Conservation (phyloP, 257 asterid genomes). For the Salvia rosmarinus region DNA sequence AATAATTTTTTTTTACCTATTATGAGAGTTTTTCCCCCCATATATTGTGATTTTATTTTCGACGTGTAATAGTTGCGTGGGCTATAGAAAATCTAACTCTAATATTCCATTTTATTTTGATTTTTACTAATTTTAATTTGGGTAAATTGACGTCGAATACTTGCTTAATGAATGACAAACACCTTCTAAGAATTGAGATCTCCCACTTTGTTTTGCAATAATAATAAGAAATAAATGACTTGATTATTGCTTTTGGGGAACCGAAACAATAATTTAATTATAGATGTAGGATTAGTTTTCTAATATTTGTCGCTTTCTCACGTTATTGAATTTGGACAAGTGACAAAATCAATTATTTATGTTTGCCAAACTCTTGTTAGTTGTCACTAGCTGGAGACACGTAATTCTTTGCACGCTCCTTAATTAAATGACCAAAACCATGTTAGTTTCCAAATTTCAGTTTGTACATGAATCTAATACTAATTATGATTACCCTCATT, state of each 20-base stretch:
- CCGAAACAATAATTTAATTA: neutral
- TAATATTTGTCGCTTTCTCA: neutral
- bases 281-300: neutral
- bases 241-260: neutral
- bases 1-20: too few relatives aligned
- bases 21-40: too few relatives aligned
- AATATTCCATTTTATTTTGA: too few relatives aligned
- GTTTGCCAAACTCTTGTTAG: constrained; percentile 26
- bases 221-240: neutral
- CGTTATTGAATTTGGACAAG: constrained; percentile 16
- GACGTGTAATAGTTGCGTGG: neutral
- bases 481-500: too few relatives aligned
- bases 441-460: neutral
- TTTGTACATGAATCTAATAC: too few relatives aligned
- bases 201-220: neutral
- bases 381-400: constrained; percentile 36
- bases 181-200: neutral
- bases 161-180: neutral
- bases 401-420: neutral
- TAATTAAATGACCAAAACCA: neutral
- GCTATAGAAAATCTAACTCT: too few relatives aligned
- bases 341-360: constrained; percentile 3
- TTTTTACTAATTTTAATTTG: neutral
- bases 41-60: neutral
- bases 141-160: too few relatives aligned